Percentiles rank a stretch among this genome's conserved stretches.
These are phyloP conservation scores for Acanthamoeba divionensis DNA, from an alignment of 208 protist genomes.

Conservation along the genomic window DNA sequence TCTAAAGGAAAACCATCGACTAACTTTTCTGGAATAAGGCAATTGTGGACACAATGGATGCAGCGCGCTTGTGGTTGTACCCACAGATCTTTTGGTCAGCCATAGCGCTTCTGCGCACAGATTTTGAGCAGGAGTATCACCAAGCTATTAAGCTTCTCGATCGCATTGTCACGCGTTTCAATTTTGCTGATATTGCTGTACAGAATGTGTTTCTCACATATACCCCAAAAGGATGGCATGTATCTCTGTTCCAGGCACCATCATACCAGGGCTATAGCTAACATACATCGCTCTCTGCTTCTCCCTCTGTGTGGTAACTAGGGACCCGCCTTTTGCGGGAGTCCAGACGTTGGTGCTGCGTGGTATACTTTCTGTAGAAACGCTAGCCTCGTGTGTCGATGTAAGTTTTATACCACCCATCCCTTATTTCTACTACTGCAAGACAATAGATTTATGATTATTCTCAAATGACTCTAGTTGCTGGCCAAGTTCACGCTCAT, in stretches of 20 bases:
- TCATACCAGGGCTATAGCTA: too few species aligned
- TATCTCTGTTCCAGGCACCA: background rate
- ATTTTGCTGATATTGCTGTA: constrained; percentile 32
- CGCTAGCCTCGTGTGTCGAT: too few species aligned
- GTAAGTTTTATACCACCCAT: too few species aligned
- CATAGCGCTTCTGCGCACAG: constrained; percentile 38
- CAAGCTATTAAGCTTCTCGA: constrained; percentile 48
- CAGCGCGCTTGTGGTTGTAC: constrained; percentile 43
- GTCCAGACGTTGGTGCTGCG: background rate
- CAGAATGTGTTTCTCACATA: constrained; percentile 48
- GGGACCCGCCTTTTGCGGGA: background rate
- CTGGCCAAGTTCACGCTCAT: constrained; percentile 41
- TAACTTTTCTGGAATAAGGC: background rate
- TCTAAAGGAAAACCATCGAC: background rate
- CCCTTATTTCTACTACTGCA: too few species aligned
- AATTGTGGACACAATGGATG: constrained; percentile 35
- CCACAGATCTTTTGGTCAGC: constrained; percentile 54
- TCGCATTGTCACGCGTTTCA: constrained; percentile 31
- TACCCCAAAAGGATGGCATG: constrained; percentile 27
- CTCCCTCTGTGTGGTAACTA: background rate
- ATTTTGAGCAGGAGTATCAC: constrained; percentile 51
- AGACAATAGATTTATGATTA: background rate
- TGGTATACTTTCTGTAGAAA: too few species aligned
- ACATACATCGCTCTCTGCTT: too few species aligned
- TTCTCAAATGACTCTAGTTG: background rate